A percentile compares a stretch with the other conserved stretches of the same genome.
phyloP scores from a whole-genome alignment of 2,329 filamentous ascomycete genomes.

The Epichloe uncinata region DNA sequence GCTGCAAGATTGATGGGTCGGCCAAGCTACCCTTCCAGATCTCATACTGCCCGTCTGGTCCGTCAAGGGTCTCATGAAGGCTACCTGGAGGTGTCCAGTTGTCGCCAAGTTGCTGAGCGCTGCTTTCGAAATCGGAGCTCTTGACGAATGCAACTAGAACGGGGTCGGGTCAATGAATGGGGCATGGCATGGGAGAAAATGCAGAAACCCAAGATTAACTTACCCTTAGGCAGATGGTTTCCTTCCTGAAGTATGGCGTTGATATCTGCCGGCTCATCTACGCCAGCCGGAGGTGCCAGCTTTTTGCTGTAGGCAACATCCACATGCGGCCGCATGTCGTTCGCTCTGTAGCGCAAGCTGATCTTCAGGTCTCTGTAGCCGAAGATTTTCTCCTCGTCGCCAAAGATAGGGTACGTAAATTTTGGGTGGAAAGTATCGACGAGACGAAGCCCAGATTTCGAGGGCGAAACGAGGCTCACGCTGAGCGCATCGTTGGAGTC shows the following conservation, averaged over 20 bases:
- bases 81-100: conserved; percentile 62
- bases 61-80: conserved; percentile 50
- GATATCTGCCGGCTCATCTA: conserved; percentile 57
- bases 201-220: not conserved
- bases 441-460: conserved; percentile 36
- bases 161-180: conserved; percentile 1
- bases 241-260: conserved; percentile 48
- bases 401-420: conserved; percentile 87
- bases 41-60: conserved; percentile 55
- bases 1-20: conserved; percentile 53
- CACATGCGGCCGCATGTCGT: conserved; percentile 67
- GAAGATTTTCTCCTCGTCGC: conserved; percentile 83
- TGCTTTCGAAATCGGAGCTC: conserved; percentile 45
- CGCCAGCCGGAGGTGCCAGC: conserved; percentile 49
- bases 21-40: conserved; percentile 70
- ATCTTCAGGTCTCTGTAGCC: conserved; percentile 77
- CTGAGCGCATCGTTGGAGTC: conserved; percentile 49
- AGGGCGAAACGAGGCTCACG: conserved; percentile 44
- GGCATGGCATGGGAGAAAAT: conserved; percentile 5
- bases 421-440: conserved; percentile 64
- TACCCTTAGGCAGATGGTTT: conserved; percentile 54
- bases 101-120: conserved; percentile 31
- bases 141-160: conserved; percentile 52
- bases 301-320: conserved; percentile 62
- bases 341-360: conserved; percentile 51